Evolutionary conservation across 192 early-diverging fungal species (phyloP).

Genomic region (Martensiomyces pterosporus): DNA sequence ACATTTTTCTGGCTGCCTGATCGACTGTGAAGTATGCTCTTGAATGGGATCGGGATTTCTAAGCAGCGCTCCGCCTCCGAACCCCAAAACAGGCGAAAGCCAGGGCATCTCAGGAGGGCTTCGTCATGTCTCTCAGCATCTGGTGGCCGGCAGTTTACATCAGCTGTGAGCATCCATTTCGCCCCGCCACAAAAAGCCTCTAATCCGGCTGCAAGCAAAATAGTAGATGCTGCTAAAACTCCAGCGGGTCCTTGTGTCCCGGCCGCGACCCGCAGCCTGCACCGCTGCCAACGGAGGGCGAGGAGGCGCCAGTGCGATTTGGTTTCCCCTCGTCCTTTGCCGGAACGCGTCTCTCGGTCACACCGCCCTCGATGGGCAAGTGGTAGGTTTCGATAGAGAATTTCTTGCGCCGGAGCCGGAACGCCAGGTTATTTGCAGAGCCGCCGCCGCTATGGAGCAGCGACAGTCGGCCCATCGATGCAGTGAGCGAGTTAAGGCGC

Average conservation of each 20-base stretch:
- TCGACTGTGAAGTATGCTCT: too few species aligned
- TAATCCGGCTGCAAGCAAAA: too few species aligned
- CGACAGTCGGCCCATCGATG: slow-evolving; percentile 66
- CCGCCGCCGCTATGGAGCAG: slow-evolving; percentile 54
- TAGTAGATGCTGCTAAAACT: slow-evolving; percentile 48
- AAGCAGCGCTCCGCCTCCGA: too few species aligned
- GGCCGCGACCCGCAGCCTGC: slow-evolving; percentile 49
- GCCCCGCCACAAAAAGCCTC: too few species aligned
- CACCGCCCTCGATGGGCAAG: slow-evolving; percentile 91
- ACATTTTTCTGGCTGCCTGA: too few species aligned
- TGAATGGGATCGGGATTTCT: too few species aligned
- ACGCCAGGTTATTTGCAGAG: slow-evolving; percentile 71
- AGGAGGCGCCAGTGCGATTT: not conserved
- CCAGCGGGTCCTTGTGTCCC: slow-evolving; percentile 46
- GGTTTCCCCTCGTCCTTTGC: slow-evolving; percentile 20
- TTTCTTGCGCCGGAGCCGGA: slow-evolving; percentile 82
- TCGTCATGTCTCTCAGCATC: too few species aligned
- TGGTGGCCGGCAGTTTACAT: too few species aligned
- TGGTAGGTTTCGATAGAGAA: slow-evolving; percentile 91
- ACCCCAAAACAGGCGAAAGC: too few species aligned
- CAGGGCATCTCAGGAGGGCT: too few species aligned
- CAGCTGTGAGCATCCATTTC: too few species aligned
- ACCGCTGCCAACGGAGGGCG: slow-evolving; percentile 4
- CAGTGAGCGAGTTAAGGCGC: slow-evolving; percentile 67
- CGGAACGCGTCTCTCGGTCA: slow-evolving; percentile 56